Base-by-base conservation (phyloP, 2,329 filamentous ascomycete genomes). In the Thielaviopsis ethacetica region DNA sequence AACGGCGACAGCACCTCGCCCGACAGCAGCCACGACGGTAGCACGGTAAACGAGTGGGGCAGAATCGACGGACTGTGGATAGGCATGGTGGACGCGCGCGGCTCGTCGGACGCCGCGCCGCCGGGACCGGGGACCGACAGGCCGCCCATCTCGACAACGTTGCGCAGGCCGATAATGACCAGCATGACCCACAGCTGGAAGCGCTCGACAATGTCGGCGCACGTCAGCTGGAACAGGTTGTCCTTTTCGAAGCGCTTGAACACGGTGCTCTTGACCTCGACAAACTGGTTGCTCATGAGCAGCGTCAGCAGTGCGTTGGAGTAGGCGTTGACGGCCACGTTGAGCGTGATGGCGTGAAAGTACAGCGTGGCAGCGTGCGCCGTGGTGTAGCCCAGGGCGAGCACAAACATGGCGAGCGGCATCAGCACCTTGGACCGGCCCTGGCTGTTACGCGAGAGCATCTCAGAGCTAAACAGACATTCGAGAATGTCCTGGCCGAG, bases 181-280 rank as follows among this genome's bases (percentile, higher is more conserved):
- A 98, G 79, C 85, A 98, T 97, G 53, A 98, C 81, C 89, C 91
- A 97, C 1, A 98, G 80, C 67, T 98, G 93, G 66, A 98, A 98
- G 1, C 93, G 83, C 71, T 98, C 93, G 1, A 98, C 93, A 38
- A 98, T 85, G 68, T 98, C 93, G 3, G 93, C 91, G 64, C 93
- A 98, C 0, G 91, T 95, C 15, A 98, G 77, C 69, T 98, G 93
- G 68, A 98, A 98, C 0, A 95, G 75, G 64, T 95, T 97, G 68
- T 98, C 93, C 69, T 96, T 97, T 66, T 98, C 93, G 63, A 97
- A 95, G 62, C 91, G 93, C 74, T 98, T 97, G 76, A 98, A 98
- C 0, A 98, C 94, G 0, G 91, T 94, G 62, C 88, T 88, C 68
- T 98, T 98, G 76, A 98, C 95, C 72, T 98, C 93, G 51, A 98